Evolutionary conservation across 108 stramenopile species (phyloP).

Genomic region (Discostella pseudostelligera): DNA sequence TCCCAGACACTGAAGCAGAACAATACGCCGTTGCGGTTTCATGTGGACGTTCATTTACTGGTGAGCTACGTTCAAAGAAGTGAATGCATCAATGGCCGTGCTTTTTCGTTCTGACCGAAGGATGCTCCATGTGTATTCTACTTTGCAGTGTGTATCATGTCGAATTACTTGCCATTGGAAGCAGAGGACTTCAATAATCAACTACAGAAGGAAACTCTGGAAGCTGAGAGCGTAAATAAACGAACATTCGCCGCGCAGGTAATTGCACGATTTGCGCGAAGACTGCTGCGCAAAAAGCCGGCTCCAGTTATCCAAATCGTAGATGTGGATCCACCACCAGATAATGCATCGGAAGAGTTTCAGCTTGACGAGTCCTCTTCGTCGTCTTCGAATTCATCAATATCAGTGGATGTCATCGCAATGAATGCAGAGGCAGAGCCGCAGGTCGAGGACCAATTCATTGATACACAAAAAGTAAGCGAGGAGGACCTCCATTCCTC

Average conservation of each 20-base stretch:
- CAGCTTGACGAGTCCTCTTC: constrained; percentile 1
- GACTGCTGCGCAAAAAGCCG: neutral
- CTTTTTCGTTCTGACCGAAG: too few relatives aligned
- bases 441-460: constrained; percentile 9
- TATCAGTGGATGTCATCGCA: neutral
- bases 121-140: neutral
- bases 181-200: neutral
- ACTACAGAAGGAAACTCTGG: neutral
- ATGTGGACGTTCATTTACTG: constrained; percentile 32
- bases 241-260: neutral
- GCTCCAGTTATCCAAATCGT: neutral
- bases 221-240: too few relatives aligned
- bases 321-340: constrained; percentile 1
- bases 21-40: constrained; percentile 18
- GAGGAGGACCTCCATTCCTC: constrained; percentile 22
- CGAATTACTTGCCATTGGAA: constrained; percentile 4
- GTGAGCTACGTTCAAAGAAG: constrained; percentile 3
- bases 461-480: constrained; percentile 17
- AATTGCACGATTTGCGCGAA: constrained; percentile 6
- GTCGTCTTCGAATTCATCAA: constrained; percentile 11
- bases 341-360: neutral
- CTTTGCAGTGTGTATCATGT: constrained; percentile 13
- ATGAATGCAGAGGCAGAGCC: neutral
- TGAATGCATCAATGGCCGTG: neutral
- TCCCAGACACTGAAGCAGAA: constrained; percentile 3